These are phyloP conservation scores for Ormosia semicastrata DNA, from an alignment of 306 rosid species.

Conservation along the genomic window DNA sequence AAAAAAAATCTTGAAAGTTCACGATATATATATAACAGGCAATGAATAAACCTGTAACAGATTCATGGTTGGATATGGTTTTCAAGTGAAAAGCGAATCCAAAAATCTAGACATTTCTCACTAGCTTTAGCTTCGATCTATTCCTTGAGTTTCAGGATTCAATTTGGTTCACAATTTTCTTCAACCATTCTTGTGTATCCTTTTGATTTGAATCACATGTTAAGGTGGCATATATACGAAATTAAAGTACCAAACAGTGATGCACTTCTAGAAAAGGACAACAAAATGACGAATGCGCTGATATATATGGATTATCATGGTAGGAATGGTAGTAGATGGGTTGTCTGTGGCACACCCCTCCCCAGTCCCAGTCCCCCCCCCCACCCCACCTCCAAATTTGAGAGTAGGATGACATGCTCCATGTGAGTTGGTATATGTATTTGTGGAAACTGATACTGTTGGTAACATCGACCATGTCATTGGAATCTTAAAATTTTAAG, in stretches of 20 bases:
- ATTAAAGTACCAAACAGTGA: neutral
- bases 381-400: no score
- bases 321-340: neutral
- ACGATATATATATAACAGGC: neutral
- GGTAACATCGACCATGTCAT: neutral
- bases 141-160: slow-evolving; percentile 23
- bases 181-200: neutral
- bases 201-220: slow-evolving; percentile 26
- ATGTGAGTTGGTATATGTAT: slow-evolving; percentile 14
- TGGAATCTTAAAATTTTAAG: neutral
- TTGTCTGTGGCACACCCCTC: neutral
- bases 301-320: neutral
- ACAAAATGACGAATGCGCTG: neutral
- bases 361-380: neutral
- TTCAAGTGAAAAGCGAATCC: neutral
- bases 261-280: slow-evolving; percentile 16
- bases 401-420: slow-evolving; percentile 3
- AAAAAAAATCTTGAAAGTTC: no score
- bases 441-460: neutral
- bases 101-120: slow-evolving; percentile 10
- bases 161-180: slow-evolving; percentile 21
- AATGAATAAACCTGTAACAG: neutral
- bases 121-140: neutral
- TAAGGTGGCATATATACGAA: slow-evolving; percentile 15
- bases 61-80: slow-evolving; percentile 9